Evolutionary conservation across 768 basidiomycete species (phyloP).

Genomic region (Exsudoporus frostii): DNA sequence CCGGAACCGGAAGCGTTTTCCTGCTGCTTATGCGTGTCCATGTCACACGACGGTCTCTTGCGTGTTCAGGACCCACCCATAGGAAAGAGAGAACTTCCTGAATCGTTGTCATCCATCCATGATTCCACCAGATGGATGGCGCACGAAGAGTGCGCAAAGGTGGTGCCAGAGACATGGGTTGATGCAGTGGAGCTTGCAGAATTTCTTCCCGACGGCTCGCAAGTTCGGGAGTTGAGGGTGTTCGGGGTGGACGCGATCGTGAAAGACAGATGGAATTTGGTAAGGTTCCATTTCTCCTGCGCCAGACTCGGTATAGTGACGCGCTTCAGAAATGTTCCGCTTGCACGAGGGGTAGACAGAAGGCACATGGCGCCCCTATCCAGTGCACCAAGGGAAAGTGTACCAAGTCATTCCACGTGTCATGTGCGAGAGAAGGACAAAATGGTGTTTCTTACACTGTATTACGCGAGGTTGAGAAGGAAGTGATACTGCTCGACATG

Average conservation of each 20-base stretch:
- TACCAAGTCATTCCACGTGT: conserved; percentile 88
- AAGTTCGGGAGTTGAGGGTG: conserved; percentile 50
- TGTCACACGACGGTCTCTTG: conserved; percentile 51
- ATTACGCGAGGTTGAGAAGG: conserved; percentile 73
- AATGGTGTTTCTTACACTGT: conserved; percentile 58
- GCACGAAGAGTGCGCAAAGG: conserved; percentile 74
- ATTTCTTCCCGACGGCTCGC: conserved; percentile 30
- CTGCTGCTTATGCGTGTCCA: conserved; percentile 67
- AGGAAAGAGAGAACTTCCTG: conserved; percentile 49
- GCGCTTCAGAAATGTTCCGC: conserved; percentile 80
- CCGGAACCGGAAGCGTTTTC: conserved; percentile 55
- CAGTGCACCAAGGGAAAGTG: conserved; percentile 97
- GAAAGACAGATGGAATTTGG: conserved; percentile 90
- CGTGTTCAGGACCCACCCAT: conserved; percentile 67
- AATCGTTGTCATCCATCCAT: conserved; percentile 27
- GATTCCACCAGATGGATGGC: conserved; percentile 58
- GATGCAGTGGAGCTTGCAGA: conserved; percentile 54
- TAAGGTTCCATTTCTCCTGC: conserved; percentile 36
- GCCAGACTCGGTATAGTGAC: background rate
- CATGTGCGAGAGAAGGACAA: conserved; percentile 66
- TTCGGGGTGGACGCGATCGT: conserved; percentile 87
- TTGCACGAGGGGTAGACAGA: conserved; percentile 66
- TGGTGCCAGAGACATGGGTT: conserved; percentile 91
- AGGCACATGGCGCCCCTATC: conserved; percentile 75
- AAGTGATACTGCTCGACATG: conserved; percentile 63